phyloP scores from a whole-genome alignment of 352 stramenopile species.

The Globisporangium paroecandrum region DNA sequence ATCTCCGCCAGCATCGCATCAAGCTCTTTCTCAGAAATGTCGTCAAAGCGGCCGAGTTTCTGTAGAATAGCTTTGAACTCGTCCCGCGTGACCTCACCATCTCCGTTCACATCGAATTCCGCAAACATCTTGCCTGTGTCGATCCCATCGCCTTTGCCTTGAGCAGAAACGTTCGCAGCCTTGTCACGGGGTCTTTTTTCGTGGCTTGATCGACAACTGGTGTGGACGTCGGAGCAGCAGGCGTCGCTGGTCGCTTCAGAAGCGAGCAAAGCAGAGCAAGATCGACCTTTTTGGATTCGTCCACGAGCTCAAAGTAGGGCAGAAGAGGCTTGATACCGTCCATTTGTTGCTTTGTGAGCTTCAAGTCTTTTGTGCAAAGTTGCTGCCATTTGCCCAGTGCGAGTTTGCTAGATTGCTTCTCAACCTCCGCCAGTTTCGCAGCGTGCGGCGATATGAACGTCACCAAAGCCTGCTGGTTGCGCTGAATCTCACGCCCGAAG shows the following conservation, averaged over 20 bases:
- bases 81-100: slow-evolving; percentile 44
- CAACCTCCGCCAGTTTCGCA: slow-evolving; percentile 14
- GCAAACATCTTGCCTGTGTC: slow-evolving; percentile 46
- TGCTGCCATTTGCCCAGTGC: slow-evolving; percentile 27
- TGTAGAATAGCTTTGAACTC: slow-evolving; percentile 56
- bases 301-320: slow-evolving; percentile 26
- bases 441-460: slow-evolving; percentile 27
- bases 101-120: slow-evolving; percentile 70
- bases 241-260: not conserved
- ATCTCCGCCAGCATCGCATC: slow-evolving; percentile 42
- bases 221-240: not conserved
- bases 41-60: slow-evolving; percentile 45
- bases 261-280: slow-evolving; percentile 14
- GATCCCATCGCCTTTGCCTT: slow-evolving; percentile 44
- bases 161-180: slow-evolving; percentile 26
- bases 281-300: slow-evolving; percentile 23
- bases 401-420: slow-evolving; percentile 8
- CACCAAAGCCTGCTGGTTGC: slow-evolving; percentile 26
- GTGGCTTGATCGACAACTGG: not conserved
- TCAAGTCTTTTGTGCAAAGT: slow-evolving; percentile 33
- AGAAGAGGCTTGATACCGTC: slow-evolving; percentile 22
- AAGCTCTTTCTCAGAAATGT: slow-evolving; percentile 38
- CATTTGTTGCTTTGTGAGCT: slow-evolving; percentile 23
- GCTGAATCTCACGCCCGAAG: slow-evolving; percentile 46
- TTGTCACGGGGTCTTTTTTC: slow-evolving; percentile 8